Base-by-base conservation (phyloP, 352 stramenopile species). In the Phytophthora melonis region DNA sequence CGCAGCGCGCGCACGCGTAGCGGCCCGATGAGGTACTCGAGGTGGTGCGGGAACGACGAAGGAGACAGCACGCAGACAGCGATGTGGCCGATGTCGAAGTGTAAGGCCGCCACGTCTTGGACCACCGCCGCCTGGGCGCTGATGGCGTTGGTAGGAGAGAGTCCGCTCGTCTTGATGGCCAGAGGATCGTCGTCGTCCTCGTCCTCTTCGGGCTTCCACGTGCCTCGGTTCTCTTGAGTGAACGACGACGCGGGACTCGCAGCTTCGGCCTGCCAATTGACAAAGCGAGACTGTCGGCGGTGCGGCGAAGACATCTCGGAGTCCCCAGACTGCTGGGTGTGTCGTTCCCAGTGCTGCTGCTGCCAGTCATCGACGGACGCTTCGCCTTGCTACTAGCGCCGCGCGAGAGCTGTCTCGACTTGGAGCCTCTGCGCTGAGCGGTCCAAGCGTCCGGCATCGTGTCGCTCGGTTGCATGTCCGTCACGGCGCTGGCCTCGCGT, bases 11-110 rank as follows among this genome's bases (percentile, higher is more conserved):
- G 88, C 8, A 93, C 84, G 6, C 89, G 87, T 25, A 95, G 58
- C 3, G 89, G 89, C 0, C 88, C 89, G 54, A 94, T 84, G n/a
- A 95, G 71, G 65, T 93, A 95, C 72, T 94, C 87, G 11, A 94
- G 77, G 47, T 95, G 83, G 56, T 92, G 78, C n/a, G 87, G 87
- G 43, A 94, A 95, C 5, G 79, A 74, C 30, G 68, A 84, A 1
- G 74, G 54, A 0, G 89, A 92, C 14, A 93, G 59, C 1, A 94
- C 75, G 19, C 86, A 94, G 2, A 95, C 75, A 9, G 93, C 78
- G 49, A 95, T 90, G 53, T 90, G 87, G 0, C 75, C 61, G 5
- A 76, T 66, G 0, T 82, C 73, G 4, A 91, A 68, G 9, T 82
- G 68, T 50, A 94, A 72, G 6, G 79, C 74, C 0, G 43, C 53